Conservation (phyloP, 805 yeast genomes). For the Scheffersomyces ergatensis region DNA sequence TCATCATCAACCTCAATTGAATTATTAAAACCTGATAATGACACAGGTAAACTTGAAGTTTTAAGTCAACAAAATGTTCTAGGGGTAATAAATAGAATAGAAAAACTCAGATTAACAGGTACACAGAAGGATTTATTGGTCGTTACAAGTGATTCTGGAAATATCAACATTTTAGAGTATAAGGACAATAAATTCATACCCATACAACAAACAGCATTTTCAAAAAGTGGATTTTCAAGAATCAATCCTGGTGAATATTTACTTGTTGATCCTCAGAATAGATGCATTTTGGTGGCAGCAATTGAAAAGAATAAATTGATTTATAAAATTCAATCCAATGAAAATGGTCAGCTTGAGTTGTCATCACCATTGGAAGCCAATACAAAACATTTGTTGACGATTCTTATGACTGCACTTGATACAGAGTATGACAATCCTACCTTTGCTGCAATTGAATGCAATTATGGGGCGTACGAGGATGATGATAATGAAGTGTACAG, state of each 20-base stretch:
- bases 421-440: constrained; percentile 79
- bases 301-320: constrained; percentile 73
- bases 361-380: constrained; percentile 76
- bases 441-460: constrained; percentile 77
- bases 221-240: constrained; percentile 74
- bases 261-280: constrained; percentile 65
- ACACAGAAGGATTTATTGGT: constrained; percentile 56
- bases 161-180: constrained; percentile 52
- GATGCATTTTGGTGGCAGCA: constrained; percentile 71
- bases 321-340: constrained; percentile 55
- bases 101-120: constrained; percentile 52
- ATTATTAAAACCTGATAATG: constrained; percentile 50
- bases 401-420: constrained; percentile 60
- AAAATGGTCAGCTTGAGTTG: constrained; percentile 43
- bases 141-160: constrained; percentile 79
- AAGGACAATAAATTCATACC: constrained; percentile 43
- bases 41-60: constrained; percentile 52
- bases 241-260: constrained; percentile 73
- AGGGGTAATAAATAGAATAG: constrained; percentile 55
- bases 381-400: constrained; percentile 48
- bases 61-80: constrained; percentile 48
- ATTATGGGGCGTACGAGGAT: constrained; percentile 37
- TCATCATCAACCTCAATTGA: constrained; percentile 56
- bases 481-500: constrained; percentile 4
- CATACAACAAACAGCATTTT: constrained; percentile 59